phyloP scores from a whole-genome alignment of 2,329 filamentous ascomycete species.

The Calonectria crousiana region DNA sequence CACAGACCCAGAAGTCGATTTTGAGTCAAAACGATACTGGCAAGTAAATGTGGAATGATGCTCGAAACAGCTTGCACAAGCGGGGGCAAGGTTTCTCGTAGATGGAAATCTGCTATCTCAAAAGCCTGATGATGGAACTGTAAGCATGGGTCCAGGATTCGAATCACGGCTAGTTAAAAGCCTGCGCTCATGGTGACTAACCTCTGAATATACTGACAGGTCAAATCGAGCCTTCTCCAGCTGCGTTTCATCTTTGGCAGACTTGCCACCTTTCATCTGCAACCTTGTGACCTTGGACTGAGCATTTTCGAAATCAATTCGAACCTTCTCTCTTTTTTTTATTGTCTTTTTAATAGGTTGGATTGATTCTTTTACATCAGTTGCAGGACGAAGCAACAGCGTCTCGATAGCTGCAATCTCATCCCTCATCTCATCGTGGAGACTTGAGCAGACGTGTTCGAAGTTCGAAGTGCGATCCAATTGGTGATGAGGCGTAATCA shows the following conservation, averaged over 20 bases:
- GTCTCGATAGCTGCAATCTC: conserved; percentile 28
- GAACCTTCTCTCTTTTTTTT: conserved; percentile 27
- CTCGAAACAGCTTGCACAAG: conserved; percentile 25
- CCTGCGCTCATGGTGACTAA: background rate
- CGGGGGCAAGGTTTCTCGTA: conserved; percentile 23
- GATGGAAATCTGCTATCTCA: conserved; percentile 19
- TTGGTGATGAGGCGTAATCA: conserved; percentile 1
- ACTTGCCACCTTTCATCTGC: conserved; percentile 18
- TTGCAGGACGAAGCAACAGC: conserved; percentile 24
- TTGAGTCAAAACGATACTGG: conserved; percentile 24
- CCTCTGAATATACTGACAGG: conserved; percentile 14
- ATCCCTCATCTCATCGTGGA: conserved; percentile 25
- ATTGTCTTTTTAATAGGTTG: conserved; percentile 25
- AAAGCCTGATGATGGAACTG: conserved; percentile 14
- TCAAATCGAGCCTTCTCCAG: conserved; percentile 22
- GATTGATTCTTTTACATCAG: conserved; percentile 19
- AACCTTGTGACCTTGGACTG: conserved; percentile 23
- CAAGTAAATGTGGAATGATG: conserved; percentile 20
- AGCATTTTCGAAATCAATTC: conserved; percentile 24
- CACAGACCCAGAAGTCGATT: conserved; percentile 24
- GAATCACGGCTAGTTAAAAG: background rate
- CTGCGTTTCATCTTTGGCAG: conserved; percentile 23
- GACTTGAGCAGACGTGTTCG: conserved; percentile 19
- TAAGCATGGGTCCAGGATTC: background rate
- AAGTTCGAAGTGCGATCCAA: conserved; percentile 11